phyloP scores from a whole-genome alignment of 1,139 yeast species.

The Groenewaldozyma sp. region DNA sequence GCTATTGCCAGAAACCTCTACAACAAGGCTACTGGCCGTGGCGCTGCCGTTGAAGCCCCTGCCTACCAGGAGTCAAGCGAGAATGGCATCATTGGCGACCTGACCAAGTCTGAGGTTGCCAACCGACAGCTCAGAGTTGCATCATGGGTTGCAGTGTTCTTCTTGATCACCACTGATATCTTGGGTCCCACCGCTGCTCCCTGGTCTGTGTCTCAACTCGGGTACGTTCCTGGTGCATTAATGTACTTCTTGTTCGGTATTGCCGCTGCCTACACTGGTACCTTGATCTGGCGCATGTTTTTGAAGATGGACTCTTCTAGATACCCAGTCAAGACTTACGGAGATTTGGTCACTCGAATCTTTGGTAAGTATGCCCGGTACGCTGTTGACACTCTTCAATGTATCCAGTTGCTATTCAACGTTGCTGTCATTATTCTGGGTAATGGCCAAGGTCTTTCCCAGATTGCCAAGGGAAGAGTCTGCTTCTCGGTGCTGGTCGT shows the following conservation, averaged over 20 bases:
- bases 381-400: slow-evolving; percentile 32
- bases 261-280: slow-evolving; percentile 34
- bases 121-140: slow-evolving; percentile 29
- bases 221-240: slow-evolving; percentile 37
- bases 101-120: slow-evolving; percentile 18
- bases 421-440: slow-evolving; percentile 36
- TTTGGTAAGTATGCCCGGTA: slow-evolving; percentile 29
- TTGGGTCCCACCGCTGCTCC: slow-evolving; percentile 40
- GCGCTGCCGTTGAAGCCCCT: neutral
- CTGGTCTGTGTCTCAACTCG: slow-evolving; percentile 35
- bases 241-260: slow-evolving; percentile 34
- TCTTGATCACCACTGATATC: slow-evolving; percentile 39
- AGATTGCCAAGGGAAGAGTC: slow-evolving; percentile 31
- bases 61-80: neutral
- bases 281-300: slow-evolving; percentile 27
- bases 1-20: slow-evolving; percentile 4
- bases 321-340: slow-evolving; percentile 35
- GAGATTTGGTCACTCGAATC: slow-evolving; percentile 34
- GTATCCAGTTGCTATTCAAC: slow-evolving; percentile 35
- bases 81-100: slow-evolving; percentile 10
- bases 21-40: neutral
- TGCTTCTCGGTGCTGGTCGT: slow-evolving; percentile 35
- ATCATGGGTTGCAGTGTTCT: slow-evolving; percentile 34
- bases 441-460: slow-evolving; percentile 37
- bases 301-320: slow-evolving; percentile 33